Evolutionary conservation across 2,329 filamentous ascomycete genomes (phyloP), one percentile per base, ranked within the genome.

Genomic region (Rhynchosporium secalis): DNA sequence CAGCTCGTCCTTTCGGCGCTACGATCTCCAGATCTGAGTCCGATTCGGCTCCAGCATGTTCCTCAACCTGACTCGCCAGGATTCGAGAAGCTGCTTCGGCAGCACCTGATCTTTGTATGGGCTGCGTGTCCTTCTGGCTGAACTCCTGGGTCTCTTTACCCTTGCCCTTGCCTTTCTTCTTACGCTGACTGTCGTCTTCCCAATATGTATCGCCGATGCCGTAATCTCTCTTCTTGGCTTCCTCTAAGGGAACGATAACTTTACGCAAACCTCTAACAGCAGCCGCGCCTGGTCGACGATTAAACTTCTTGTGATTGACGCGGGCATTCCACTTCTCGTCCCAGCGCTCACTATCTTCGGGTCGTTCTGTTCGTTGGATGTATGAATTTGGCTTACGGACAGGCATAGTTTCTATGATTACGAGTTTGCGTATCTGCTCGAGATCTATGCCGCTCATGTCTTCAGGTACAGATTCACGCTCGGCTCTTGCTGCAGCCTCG

Each of bases 231-330:
- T 79, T 80, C 60, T 80, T 80, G 1, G 83, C 82, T 71, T 87
- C 85, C 68, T 89, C 84, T 1, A 91, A 75, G 0, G 80, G 78
- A 12, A 91, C 85, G 57, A 91, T 86, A 0, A 75, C 75, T 13
- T 66, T 68, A 9, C 68, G 52, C 58, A 65, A 74, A 72, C 68
- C 75, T 69, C 60, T 74, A 64, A 62, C 66, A 28, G 70, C 74
- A 58, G 66, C 63, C 6, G 64, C 65, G n/a, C 70, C 83, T 29
- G 84, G 87, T 58, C 84, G 80, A 60, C 80, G 81, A 28, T 82
- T 81, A 72, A 99, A 99, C 70, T 86, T 90, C 75, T 99, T 99
- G 78, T 96, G 99, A 72, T 99, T 98, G 76, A 92, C 94, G 48
- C 94, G 83, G 0, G 94, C 95, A 73, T 97, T 96, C 95, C 95